Conservation (phyloP, 768 basidiomycete species). For the Leccinum aurantiacum region DNA sequence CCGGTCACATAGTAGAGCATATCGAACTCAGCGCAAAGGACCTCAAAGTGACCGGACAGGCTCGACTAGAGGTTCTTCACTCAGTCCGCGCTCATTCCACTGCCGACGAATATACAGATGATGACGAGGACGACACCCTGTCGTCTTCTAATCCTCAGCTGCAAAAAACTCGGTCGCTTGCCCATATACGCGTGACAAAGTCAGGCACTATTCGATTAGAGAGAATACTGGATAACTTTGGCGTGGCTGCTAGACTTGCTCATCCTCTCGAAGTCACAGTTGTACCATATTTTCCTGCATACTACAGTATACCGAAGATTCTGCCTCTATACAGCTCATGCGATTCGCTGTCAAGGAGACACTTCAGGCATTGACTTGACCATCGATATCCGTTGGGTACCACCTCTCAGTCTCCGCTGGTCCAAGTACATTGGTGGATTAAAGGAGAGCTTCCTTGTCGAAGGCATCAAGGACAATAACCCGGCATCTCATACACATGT, state of each 20-base stretch:
- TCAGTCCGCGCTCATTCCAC: conserved; percentile 42
- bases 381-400: no score
- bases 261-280: no score
- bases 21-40: conserved; percentile 62
- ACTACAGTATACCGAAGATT: no score
- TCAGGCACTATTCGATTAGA: conserved; percentile 80
- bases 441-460: conserved; percentile 72
- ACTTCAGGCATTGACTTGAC: no score
- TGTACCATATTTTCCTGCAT: no score
- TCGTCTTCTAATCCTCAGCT: conserved; percentile 46
- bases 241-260: no score
- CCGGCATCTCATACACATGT: conserved; percentile 32
- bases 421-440: conserved; percentile 50
- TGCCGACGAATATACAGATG: conserved; percentile 72
- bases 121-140: conserved; percentile 33
- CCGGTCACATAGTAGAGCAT: conserved; percentile 43
- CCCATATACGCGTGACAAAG: conserved; percentile 67
- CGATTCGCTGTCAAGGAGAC: no score
- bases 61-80: conserved; percentile 52
- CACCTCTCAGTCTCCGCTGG: no score
- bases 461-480: conserved; percentile 73
- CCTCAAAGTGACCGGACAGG: conserved; percentile 63
- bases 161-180: conserved; percentile 72
- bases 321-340: no score
- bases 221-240: conserved; percentile 68